A percentile compares a stretch with the other conserved stretches of the same genome.
phyloP scores from a whole-genome alignment of 768 basidiomycete species.

The Lanmaoa rubissima region DNA sequence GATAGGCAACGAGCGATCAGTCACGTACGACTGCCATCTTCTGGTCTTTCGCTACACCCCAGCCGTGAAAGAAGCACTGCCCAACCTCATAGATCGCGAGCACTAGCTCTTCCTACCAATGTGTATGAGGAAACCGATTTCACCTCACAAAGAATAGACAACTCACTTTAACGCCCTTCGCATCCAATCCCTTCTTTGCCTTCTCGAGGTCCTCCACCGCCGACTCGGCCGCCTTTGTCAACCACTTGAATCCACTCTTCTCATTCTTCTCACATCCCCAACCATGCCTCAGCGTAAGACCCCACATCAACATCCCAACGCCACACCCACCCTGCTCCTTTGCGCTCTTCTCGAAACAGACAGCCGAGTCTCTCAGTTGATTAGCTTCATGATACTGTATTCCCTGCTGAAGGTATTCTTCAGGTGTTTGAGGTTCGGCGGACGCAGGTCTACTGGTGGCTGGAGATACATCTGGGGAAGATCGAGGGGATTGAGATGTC shows the following conservation, averaged over 20 bases:
- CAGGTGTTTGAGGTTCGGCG: conserved; percentile 41
- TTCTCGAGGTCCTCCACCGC: conserved; percentile 76
- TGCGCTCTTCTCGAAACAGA: conserved; percentile 75
- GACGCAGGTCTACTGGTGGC: conserved; percentile 18
- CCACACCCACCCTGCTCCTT: conserved; percentile 75
- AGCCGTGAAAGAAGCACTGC: conserved; percentile 90
- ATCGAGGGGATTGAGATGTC: conserved; percentile 22
- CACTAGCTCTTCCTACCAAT: conserved; percentile 67
- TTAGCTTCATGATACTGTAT: conserved; percentile 79
- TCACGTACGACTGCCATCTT: conserved; percentile 81
- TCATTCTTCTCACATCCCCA: conserved; percentile 87
- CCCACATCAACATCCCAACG: conserved; percentile 93
- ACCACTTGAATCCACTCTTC: conserved; percentile 76
- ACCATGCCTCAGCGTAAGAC: conserved; percentile 78
- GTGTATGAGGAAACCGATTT: not conserved
- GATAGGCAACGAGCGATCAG: not conserved
- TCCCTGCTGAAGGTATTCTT: conserved; percentile 72
- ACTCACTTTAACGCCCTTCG: conserved; percentile 52
- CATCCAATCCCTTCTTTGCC: conserved; percentile 53
- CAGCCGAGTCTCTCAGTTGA: conserved; percentile 62
- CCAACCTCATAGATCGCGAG: conserved; percentile 91
- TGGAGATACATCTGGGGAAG: conserved; percentile 17
- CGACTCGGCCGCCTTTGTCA: conserved; percentile 76
- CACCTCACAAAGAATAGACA: not conserved
- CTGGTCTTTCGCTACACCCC: conserved; percentile 85